Evolutionary conservation across 208 protist species (phyloP).

Genomic region (Strigomonas oncopelti): DNA sequence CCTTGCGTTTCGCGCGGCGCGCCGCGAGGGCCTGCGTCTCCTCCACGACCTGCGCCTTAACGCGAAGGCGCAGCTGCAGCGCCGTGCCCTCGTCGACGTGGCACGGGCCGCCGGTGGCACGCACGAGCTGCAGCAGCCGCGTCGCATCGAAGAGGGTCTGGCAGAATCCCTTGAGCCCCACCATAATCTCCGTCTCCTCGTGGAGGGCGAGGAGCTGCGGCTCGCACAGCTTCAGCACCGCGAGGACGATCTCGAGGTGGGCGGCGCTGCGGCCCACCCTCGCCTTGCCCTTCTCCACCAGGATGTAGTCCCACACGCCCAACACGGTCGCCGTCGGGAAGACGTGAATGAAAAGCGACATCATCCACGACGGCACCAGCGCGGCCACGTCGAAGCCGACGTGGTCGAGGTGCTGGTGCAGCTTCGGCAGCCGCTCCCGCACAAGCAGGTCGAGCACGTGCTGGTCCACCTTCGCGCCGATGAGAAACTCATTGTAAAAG

Average conservation of each 20-base stretch:
- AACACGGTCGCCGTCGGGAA: constrained; percentile 51
- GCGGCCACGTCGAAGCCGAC: constrained; percentile 44
- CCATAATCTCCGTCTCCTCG: constrained; percentile 39
- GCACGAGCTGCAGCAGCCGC: constrained; percentile 20
- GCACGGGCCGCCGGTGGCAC: constrained; percentile 4
- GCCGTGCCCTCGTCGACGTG: background rate
- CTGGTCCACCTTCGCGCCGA: constrained; percentile 70
- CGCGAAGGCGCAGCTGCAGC: constrained; percentile 18
- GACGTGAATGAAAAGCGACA: constrained; percentile 68
- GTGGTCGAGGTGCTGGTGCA: constrained; percentile 28
- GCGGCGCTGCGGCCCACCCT: constrained; percentile 22
- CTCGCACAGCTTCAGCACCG: constrained; percentile 46
- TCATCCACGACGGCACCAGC: constrained; percentile 60
- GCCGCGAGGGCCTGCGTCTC: constrained; percentile 22
- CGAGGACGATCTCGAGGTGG: constrained; percentile 51
- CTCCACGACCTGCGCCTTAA: constrained; percentile 21
- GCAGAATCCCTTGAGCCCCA: constrained; percentile 23
- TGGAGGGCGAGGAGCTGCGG: constrained; percentile 20
- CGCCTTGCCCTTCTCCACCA: constrained; percentile 22
- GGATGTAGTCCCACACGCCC: constrained; percentile 63
- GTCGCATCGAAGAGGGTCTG: constrained; percentile 35
- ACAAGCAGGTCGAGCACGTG: constrained; percentile 39
- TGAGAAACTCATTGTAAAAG: constrained; percentile 56
- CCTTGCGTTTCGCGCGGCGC: background rate
- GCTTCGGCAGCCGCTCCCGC: constrained; percentile 34